These are phyloP conservation scores for Cadophora luteo-olivacea DNA, from an alignment of 2,329 filamentous ascomycete species.

Conservation along the genomic window DNA sequence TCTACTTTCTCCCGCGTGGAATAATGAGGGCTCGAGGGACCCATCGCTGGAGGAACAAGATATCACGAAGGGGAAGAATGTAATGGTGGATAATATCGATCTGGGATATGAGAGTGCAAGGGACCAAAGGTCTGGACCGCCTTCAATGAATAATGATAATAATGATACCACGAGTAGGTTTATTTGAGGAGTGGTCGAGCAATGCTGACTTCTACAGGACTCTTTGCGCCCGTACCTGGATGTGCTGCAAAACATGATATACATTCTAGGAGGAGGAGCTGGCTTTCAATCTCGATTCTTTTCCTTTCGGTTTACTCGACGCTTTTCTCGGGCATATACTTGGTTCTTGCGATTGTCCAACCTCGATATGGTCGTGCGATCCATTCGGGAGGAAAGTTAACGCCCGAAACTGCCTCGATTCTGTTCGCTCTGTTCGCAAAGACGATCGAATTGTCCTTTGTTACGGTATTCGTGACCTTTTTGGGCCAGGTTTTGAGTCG, in stretches of 20 bases:
- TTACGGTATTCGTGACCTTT: constrained; percentile 77
- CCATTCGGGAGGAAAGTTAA: constrained; percentile 56
- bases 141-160: constrained; percentile 27
- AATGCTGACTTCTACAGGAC: constrained; percentile 20
- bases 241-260: constrained; percentile 37
- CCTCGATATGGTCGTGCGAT: constrained; percentile 68
- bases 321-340: constrained; percentile 68
- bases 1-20: constrained; percentile 30
- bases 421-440: constrained; percentile 76
- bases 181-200: not conserved
- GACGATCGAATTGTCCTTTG: constrained; percentile 78
- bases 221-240: constrained; percentile 22
- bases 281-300: constrained; percentile 57
- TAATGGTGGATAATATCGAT: constrained; percentile 27
- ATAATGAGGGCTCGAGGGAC: constrained; percentile 1
- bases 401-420: constrained; percentile 69
- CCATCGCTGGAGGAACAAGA: constrained; percentile 22
- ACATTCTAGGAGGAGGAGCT: constrained; percentile 43
- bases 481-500: constrained; percentile 78
- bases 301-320: constrained; percentile 67
- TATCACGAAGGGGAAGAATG: constrained; percentile 25
- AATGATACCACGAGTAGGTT: constrained; percentile 26
- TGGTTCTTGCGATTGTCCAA: constrained; percentile 65
- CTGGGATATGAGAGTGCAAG: constrained; percentile 16
- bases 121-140: constrained; percentile 8